Evolutionary conservation across 805 yeast genomes (phyloP).

Genomic region (Zygoascus tannicola): DNA sequence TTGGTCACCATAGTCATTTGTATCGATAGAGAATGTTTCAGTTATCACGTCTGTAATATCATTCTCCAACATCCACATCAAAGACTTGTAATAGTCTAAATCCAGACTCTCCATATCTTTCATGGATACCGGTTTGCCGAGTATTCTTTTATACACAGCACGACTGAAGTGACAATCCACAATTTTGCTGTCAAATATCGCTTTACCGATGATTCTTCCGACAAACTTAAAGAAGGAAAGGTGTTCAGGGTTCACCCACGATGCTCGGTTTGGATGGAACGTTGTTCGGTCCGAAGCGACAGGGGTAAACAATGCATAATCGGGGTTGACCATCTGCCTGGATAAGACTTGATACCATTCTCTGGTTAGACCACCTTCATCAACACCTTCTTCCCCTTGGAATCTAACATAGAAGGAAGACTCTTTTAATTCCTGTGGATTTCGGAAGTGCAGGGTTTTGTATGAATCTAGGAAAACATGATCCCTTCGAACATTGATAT

Average conservation of each 20-base stretch:
- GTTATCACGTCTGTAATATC: slow-evolving; percentile 93
- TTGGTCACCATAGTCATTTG: slow-evolving; percentile 89
- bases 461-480: slow-evolving; percentile 90
- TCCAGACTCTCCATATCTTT: slow-evolving; percentile 94
- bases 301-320: slow-evolving; percentile 83
- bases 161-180: slow-evolving; percentile 92
- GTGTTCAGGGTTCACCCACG: slow-evolving; percentile 90
- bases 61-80: slow-evolving; percentile 93
- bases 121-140: slow-evolving; percentile 71
- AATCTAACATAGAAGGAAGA: slow-evolving; percentile 73
- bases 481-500: slow-evolving; percentile 65
- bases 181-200: slow-evolving; percentile 75
- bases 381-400: slow-evolving; percentile 91
- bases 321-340: slow-evolving; percentile 93
- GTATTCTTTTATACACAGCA: slow-evolving; percentile 82
- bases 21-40: slow-evolving; percentile 87
- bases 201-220: slow-evolving; percentile 91
- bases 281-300: slow-evolving; percentile 88
- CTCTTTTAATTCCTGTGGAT: slow-evolving; percentile 60
- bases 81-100: slow-evolving; percentile 81
- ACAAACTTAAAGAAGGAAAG: slow-evolving; percentile 86
- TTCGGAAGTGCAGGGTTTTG: slow-evolving; percentile 68
- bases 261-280: slow-evolving; percentile 89
- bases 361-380: slow-evolving; percentile 96
- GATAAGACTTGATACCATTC: slow-evolving; percentile 96